These are phyloP conservation scores for Ogataea neopini DNA, from an alignment of 805 yeast species.

Conservation along the genomic window DNA sequence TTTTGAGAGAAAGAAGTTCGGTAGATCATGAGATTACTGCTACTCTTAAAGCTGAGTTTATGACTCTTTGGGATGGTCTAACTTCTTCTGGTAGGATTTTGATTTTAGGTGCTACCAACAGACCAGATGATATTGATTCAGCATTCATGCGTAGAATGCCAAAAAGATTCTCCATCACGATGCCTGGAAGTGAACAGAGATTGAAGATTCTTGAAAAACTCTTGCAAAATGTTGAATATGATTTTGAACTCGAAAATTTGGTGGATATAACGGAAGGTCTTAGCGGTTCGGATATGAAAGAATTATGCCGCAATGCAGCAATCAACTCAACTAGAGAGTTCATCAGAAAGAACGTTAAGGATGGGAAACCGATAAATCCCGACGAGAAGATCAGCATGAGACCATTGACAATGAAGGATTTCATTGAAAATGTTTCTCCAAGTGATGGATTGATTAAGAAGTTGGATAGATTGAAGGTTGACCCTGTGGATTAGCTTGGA, in stretches of 20 bases:
- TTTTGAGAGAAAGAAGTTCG: constrained; percentile 79
- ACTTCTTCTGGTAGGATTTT: constrained; percentile 72
- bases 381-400: constrained; percentile 48
- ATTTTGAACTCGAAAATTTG: constrained; percentile 63
- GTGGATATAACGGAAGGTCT: constrained; percentile 68
- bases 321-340: constrained; percentile 85
- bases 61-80: constrained; percentile 97
- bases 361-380: constrained; percentile 38
- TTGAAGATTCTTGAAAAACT: constrained; percentile 67
- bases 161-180: constrained; percentile 74
- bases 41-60: constrained; percentile 91
- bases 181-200: constrained; percentile 72
- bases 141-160: constrained; percentile 95
- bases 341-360: constrained; percentile 56
- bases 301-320: constrained; percentile 91
- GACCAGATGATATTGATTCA: constrained; percentile 87
- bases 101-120: constrained; percentile 92
- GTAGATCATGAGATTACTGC: constrained; percentile 95
- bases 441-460: constrained; percentile 29
- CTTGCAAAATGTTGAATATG: constrained; percentile 64
- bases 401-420: constrained; percentile 66
- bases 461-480: constrained; percentile 19
- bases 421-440: constrained; percentile 43
- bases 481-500: constrained; percentile 23
- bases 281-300: constrained; percentile 91